These are phyloP conservation scores for Leccinum subspadiceum DNA, from an alignment of 1,284 basidiomycete genomes.

Conservation along the genomic window DNA sequence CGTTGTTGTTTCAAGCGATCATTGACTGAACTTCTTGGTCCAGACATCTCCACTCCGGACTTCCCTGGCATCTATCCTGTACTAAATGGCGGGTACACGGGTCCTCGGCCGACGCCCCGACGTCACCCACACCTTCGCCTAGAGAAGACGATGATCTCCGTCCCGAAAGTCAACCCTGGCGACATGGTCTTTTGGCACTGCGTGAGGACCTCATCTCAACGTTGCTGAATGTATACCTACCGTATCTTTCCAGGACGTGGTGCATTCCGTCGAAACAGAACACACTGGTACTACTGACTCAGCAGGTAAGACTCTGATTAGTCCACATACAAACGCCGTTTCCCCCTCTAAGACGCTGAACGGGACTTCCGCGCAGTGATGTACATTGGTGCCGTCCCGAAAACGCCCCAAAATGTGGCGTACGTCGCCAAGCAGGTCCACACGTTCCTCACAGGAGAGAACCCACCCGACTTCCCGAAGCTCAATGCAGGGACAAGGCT, in stretches of 20 bases:
- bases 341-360: background rate
- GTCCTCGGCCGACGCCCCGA: slow-evolving; percentile 50
- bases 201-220: slow-evolving; percentile 29
- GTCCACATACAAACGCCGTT: background rate
- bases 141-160: slow-evolving; percentile 69
- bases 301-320: slow-evolving; percentile 45
- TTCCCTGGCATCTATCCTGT: slow-evolving; percentile 55
- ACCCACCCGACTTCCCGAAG: slow-evolving; percentile 75
- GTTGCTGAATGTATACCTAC: background rate
- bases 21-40: background rate
- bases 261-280: slow-evolving; percentile 76
- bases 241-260: slow-evolving; percentile 49
- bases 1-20: background rate
- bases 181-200: slow-evolving; percentile 90
- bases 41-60: slow-evolving; percentile 54
- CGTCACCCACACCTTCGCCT: slow-evolving; percentile 71
- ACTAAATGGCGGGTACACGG: slow-evolving; percentile 43
- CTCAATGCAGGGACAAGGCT: slow-evolving; percentile 32
- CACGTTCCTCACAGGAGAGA: slow-evolving; percentile 55
- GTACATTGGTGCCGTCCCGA: slow-evolving; percentile 81
- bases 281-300: slow-evolving; percentile 73
- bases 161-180: slow-evolving; percentile 74
- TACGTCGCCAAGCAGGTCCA: slow-evolving; percentile 67
- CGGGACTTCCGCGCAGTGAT: slow-evolving; percentile 45
- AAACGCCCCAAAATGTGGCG: slow-evolving; percentile 59